Conservation (phyloP, 805 yeast genomes). For the Blastobotrys peoriensis region DNA sequence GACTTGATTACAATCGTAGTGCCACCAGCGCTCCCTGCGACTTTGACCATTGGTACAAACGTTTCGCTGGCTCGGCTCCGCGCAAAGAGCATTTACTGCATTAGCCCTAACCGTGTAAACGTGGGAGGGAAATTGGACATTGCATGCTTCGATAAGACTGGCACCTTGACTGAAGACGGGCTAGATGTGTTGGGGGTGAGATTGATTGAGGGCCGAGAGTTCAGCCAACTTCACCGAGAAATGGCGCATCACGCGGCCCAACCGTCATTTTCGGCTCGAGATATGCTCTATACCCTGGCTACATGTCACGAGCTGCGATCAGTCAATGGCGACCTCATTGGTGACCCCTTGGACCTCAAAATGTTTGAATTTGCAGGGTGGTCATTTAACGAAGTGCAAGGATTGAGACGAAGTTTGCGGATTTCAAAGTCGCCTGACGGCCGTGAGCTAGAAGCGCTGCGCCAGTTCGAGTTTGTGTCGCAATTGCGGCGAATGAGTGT, state of each 20-base stretch:
- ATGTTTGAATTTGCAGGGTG: constrained; percentile 90
- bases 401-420: constrained; percentile 8
- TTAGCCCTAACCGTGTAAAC: constrained; percentile 89
- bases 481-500: constrained; percentile 88
- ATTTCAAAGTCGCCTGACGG: constrained; percentile 5
- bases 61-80: constrained; percentile 79
- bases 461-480: constrained; percentile 76
- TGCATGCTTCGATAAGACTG: constrained; percentile 93
- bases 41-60: constrained; percentile 92
- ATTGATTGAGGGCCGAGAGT: constrained; percentile 20
- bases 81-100: constrained; percentile 68
- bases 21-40: constrained; percentile 98
- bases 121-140: constrained; percentile 93
- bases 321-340: constrained; percentile 74
- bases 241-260: constrained; percentile 19
- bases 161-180: constrained; percentile 96
- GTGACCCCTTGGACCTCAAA: constrained; percentile 89
- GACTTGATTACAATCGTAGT: constrained; percentile 95
- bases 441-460: constrained; percentile 38
- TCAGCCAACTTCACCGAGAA: constrained; percentile 11
- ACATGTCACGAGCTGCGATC: constrained; percentile 83
- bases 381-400: constrained; percentile 52
- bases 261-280: neutral
- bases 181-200: constrained; percentile 75
- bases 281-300: constrained; percentile 46